phyloP scores from a whole-genome alignment of 768 basidiomycete species.

The Dioszegia aurantiaca region DNA sequence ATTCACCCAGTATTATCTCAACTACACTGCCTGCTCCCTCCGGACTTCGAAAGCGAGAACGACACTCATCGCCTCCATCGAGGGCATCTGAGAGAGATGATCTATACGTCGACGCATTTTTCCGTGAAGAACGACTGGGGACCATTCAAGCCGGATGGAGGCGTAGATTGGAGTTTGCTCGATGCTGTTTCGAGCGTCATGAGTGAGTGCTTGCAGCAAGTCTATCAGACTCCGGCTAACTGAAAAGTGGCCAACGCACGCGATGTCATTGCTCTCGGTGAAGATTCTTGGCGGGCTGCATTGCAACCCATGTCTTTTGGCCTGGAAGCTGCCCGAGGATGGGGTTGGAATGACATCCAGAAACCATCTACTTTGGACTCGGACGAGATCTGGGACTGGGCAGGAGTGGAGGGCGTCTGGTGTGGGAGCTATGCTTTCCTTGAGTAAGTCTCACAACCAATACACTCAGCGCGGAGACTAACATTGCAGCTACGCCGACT shows the following conservation, averaged over 20 bases:
- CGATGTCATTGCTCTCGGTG: conserved; percentile 30
- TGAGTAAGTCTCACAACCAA: conserved; percentile 28
- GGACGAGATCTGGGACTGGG: conserved; percentile 46
- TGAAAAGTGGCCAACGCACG: conserved; percentile 34
- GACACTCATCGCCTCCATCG: conserved; percentile 25
- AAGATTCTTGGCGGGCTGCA: conserved; percentile 35
- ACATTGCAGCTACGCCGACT: conserved; percentile 36
- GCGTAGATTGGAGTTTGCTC: conserved; percentile 44
- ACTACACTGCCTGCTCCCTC: conserved; percentile 30
- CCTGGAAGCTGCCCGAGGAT: conserved; percentile 33
- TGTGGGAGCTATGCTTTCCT: conserved; percentile 51
- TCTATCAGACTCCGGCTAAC: background rate
- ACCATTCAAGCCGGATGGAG: conserved; percentile 40
- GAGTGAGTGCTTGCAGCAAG: conserved; percentile 30
- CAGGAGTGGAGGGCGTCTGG: conserved; percentile 44
- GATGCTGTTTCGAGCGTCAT: conserved; percentile 43
- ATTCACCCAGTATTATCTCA: conserved; percentile 30
- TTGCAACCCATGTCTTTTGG: conserved; percentile 36
- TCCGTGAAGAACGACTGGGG: conserved; percentile 41
- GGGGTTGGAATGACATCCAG: conserved; percentile 30
- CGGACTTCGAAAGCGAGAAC: conserved; percentile 26
- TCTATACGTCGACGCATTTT: conserved; percentile 37
- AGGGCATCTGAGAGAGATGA: conserved; percentile 32
- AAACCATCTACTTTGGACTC: conserved; percentile 26
- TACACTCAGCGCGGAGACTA: background rate